A percentile compares a stretch with the other conserved stretches of the same genome.
Evolutionary conservation across 1,284 basidiomycete genomes (phyloP).

Genomic region (Anthracocystis walkeri): DNA sequence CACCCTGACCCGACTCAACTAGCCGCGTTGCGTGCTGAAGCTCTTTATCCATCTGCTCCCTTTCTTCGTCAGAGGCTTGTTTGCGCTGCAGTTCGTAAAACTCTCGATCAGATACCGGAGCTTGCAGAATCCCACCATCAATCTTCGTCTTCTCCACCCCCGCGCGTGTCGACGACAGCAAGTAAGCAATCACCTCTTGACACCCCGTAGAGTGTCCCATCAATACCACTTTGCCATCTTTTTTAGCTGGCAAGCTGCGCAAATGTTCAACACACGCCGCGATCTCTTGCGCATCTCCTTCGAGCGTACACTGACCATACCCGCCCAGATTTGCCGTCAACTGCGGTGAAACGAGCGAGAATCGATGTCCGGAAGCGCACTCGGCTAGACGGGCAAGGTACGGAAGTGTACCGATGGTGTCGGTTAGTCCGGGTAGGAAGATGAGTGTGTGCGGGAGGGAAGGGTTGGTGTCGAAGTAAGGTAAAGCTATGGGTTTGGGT

Average conservation of each 20-base stretch:
- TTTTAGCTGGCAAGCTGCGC: conserved; percentile 12
- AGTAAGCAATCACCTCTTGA: conserved; percentile 60
- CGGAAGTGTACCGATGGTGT: conserved; percentile 60
- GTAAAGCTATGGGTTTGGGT: conserved; percentile 42
- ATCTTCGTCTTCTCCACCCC: conserved; percentile 15
- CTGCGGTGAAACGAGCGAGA: conserved; percentile 57
- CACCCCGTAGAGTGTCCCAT: conserved; percentile 68
- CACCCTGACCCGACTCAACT: conserved; percentile 18
- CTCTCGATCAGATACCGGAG: conserved; percentile 65
- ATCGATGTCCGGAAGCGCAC: conserved; percentile 28
- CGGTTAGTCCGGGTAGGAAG: conserved; percentile 60
- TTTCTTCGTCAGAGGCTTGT: neutral
- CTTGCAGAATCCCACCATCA: conserved; percentile 63
- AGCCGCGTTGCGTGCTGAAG: conserved; percentile 29
- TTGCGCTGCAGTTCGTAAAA: conserved; percentile 39
- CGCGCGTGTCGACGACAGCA: conserved; percentile 25
- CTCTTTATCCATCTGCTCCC: conserved; percentile 25
- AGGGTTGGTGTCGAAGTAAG: conserved; percentile 56
- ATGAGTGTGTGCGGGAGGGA: conserved; percentile 51
- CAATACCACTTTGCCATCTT: conserved; percentile 51
- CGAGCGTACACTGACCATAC: conserved; percentile 56
- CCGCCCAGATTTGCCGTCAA: conserved; percentile 61
- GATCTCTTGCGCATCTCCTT: conserved; percentile 65
- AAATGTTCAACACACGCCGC: conserved; percentile 48
- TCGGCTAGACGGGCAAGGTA: conserved; percentile 51